phyloP scores from a whole-genome alignment of 2,329 filamentous ascomycete species.

The Trichoderma oligosporum region DNA sequence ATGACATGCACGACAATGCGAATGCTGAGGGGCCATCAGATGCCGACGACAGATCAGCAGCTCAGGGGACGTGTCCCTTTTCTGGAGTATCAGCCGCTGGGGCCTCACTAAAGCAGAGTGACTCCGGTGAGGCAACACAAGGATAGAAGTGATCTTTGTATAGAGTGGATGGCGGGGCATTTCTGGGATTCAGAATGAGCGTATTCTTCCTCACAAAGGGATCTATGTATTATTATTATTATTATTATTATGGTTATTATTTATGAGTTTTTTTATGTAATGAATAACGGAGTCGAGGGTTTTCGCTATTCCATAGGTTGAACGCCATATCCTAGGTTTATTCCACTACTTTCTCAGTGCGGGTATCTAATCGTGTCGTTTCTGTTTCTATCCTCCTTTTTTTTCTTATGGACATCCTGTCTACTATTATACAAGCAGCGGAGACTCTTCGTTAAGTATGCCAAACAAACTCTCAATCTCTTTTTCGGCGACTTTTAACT shows the following conservation, averaged over 20 bases:
- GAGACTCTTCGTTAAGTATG: conserved; percentile 37
- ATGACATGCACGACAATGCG: not conserved
- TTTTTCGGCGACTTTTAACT: conserved; percentile 53
- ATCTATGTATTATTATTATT: not conserved
- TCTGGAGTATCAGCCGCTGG: conserved; percentile 6
- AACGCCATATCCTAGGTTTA: not conserved
- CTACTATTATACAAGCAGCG: conserved; percentile 19
- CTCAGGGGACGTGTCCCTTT: conserved; percentile 11
- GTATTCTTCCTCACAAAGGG: not conserved
- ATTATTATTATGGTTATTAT: not conserved
- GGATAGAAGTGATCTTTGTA: too few relatives aligned
- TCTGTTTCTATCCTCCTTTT: not conserved
- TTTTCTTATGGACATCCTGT: too few relatives aligned
- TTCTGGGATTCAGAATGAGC: not conserved
- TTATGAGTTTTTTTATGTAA: not conserved
- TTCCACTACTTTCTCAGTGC: not conserved
- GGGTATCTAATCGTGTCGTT: conserved; percentile 6
- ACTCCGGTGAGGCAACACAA: not conserved
- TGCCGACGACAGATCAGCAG: not conserved
- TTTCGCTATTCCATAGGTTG: not conserved
- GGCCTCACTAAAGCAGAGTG: not conserved
- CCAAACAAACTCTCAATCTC: conserved; percentile 59
- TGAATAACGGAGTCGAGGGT: not conserved
- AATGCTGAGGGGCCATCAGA: not conserved
- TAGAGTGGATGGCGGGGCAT: not conserved